Percentiles rank a stretch among this genome's conserved stretches.
Evolutionary conservation across 2,329 filamentous ascomycete species (phyloP).

Genomic region (Cladophialophora exuberans): DNA sequence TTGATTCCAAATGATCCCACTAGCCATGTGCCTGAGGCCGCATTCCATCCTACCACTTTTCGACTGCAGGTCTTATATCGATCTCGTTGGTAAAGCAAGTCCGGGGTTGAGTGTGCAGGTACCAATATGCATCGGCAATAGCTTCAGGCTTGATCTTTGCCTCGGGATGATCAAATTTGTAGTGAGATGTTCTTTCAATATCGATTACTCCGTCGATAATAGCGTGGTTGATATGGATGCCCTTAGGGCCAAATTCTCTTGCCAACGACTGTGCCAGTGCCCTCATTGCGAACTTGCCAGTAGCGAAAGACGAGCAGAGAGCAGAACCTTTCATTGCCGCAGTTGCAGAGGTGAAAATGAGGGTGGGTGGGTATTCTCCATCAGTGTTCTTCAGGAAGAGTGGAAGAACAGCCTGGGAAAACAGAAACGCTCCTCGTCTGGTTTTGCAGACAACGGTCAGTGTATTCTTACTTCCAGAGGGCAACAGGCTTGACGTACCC

Average conservation of each 20-base stretch:
- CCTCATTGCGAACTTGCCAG: slow-evolving; percentile 78
- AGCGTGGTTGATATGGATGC: slow-evolving; percentile 80
- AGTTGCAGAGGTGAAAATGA: slow-evolving; percentile 87
- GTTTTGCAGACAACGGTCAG: not conserved
- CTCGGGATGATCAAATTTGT: slow-evolving; percentile 59
- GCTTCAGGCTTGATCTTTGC: slow-evolving; percentile 75
- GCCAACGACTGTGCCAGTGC: slow-evolving; percentile 76
- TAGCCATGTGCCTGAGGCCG: too few relatives aligned
- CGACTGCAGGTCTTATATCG: slow-evolving; percentile 64
- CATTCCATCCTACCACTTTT: slow-evolving; percentile 70
- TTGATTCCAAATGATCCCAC: too few relatives aligned
- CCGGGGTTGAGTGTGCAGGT: slow-evolving; percentile 77
- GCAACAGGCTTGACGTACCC: slow-evolving; percentile 43
- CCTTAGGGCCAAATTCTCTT: slow-evolving; percentile 80
- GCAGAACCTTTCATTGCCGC: slow-evolving; percentile 75
- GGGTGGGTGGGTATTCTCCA: slow-evolving; percentile 68
- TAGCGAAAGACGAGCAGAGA: slow-evolving; percentile 70
- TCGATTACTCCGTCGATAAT: slow-evolving; percentile 87
- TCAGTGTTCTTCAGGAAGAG: slow-evolving; percentile 66
- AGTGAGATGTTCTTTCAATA: slow-evolving; percentile 70
- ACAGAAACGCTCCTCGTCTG: slow-evolving; percentile 69
- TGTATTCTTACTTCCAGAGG: not conserved
- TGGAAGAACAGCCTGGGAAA: slow-evolving; percentile 73
- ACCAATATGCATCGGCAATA: slow-evolving; percentile 86
- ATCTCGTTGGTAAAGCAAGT: slow-evolving; percentile 71